Evolutionary conservation across 2,329 filamentous ascomycete genomes (phyloP), one percentile per base, ranked within the genome.

Genomic region (Pseudocercospora macadamiae): DNA sequence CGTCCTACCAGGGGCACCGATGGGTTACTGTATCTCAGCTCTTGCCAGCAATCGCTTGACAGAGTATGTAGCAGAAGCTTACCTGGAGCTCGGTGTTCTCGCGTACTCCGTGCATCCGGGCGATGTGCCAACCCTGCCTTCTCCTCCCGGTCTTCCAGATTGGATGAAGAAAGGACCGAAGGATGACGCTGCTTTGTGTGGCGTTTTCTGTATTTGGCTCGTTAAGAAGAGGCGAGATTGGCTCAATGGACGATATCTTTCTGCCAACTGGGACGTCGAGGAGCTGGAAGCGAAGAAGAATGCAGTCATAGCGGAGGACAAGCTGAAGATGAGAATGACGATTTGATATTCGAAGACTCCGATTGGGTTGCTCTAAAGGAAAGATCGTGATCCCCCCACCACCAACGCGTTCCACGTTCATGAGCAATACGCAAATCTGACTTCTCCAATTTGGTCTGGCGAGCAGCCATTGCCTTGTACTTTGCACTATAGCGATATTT

Each of bases 221-320:
- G 67, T 70, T 2, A 63, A 60, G n/a, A 67, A 72, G 66, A 69
- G 66, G 25, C 66, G 70, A 19, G 70, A 72, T 3, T 77, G 75
- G 75, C 62, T 78, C 14, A 64, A 57, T 30, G 74, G 73, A 1
- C 63, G 73, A 48, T 76, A 74, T 54, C 49, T 76, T 1, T 72
- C 67, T 59, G 68, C 64, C 14, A 72, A 63, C 0, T 77, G 74
- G 75, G 74, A 76, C 60, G 75, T 76, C 73, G 56, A 67, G 36
- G 69, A 75, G 54, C 60, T 76, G n/a, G 44, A 71, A 54, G 54
- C 60, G 26, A 73, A 61, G 62, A 70, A 70, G 60, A 65, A 68
- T 1, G 70, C 71, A 30, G 73, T 76, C 23, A 60, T 71, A n/a
- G 54, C 66, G 51, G 64, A 66, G n/a, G 71, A 75, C 58, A 63